These are phyloP conservation scores for Cryptosporidium ubiquitum DNA, from an alignment of 169 alveolate genomes.

Conservation along the genomic window DNA sequence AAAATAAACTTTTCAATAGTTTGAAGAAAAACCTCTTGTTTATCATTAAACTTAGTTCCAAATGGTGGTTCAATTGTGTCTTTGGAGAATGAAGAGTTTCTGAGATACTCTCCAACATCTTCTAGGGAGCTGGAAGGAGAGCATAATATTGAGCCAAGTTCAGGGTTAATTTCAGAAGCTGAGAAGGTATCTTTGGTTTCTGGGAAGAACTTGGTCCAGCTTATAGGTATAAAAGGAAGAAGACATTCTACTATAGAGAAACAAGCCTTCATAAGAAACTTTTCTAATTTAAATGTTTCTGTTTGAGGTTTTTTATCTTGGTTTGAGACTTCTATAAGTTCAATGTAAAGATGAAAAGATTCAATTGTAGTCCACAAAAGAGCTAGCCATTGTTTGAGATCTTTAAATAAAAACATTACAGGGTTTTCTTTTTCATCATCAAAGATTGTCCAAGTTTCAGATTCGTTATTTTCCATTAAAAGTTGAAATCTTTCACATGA, in stretches of 20 bases:
- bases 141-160: background rate
- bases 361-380: slow-evolving; percentile 15
- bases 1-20: slow-evolving; percentile 19
- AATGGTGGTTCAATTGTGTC: background rate
- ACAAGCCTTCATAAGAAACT: slow-evolving; percentile 26
- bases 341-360: background rate
- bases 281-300: background rate
- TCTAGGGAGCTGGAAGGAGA: slow-evolving; percentile 16
- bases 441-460: background rate
- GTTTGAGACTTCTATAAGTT: background rate
- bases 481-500: slow-evolving; percentile 34
- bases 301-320: background rate
- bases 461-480: background rate
- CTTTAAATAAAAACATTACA: slow-evolving; percentile 5
- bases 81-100: background rate
- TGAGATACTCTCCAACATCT: background rate
- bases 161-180: slow-evolving; percentile 9
- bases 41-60: background rate
- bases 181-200: background rate
- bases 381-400: slow-evolving; percentile 27
- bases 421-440: slow-evolving; percentile 65
- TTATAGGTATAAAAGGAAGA: slow-evolving; percentile 30
- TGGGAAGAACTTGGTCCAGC: slow-evolving; percentile 40
- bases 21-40: background rate
- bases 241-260: slow-evolving; percentile 5